Percentiles rank a stretch among this genome's conserved stretches.
Conservation (phyloP, 805 yeast species). For the Brettanomyces nanus region DNA sequence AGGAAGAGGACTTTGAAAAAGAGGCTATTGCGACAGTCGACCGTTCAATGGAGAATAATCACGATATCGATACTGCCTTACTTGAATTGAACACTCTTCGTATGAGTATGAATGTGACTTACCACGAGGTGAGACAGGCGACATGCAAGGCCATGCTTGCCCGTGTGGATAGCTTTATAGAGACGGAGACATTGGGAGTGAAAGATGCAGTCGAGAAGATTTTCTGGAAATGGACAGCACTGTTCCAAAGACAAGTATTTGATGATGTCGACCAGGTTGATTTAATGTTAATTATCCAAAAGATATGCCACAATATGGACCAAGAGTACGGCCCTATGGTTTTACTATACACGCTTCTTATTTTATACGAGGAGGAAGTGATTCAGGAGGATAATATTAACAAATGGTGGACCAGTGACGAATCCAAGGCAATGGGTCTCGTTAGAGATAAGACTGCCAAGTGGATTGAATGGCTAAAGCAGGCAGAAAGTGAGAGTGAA, state of each 20-base stretch:
- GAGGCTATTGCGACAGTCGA: conserved; percentile 94
- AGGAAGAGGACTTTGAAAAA: conserved; percentile 61
- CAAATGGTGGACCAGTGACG: conserved; percentile 69
- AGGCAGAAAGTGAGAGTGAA: conserved; percentile 43
- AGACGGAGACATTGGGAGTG: conserved; percentile 67
- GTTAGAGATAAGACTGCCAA: conserved; percentile 53
- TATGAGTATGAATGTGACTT: conserved; percentile 95
- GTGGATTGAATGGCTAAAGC: conserved; percentile 82
- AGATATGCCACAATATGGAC: conserved; percentile 34
- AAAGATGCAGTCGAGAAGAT: conserved; percentile 73
- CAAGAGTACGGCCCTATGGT: conserved; percentile 41
- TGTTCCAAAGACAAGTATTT: conserved; percentile 81
- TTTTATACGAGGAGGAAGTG: conserved; percentile 75
- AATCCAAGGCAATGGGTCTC: conserved; percentile 29
- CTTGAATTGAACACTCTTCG: conserved; percentile 88
- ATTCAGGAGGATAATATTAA: conserved; percentile 74
- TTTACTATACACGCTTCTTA: conserved; percentile 42
- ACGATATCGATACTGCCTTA: conserved; percentile 86
- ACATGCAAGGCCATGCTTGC: conserved; percentile 65
- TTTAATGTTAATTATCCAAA: conserved; percentile 46
- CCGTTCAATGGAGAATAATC: conserved; percentile 87
- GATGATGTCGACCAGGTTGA: conserved; percentile 73
- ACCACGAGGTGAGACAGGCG: conserved; percentile 84
- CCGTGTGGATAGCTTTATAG: conserved; percentile 64
- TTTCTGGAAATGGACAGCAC: conserved; percentile 71